phyloP scores from a whole-genome alignment of 805 yeast genomes.

The Candida gorgasii region DNA sequence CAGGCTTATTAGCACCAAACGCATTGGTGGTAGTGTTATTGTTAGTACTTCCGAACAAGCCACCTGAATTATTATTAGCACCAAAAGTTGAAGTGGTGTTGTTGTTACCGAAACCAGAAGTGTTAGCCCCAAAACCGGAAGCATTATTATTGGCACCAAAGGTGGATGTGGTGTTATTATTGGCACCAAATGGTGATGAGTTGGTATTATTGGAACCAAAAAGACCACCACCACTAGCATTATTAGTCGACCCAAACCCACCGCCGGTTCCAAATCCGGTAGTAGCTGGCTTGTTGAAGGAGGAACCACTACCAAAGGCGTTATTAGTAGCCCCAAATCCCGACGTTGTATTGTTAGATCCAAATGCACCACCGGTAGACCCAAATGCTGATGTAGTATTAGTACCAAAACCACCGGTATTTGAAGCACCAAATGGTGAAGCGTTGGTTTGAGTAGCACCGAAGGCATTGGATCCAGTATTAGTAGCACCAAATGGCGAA shows the following conservation, averaged over 20 bases:
- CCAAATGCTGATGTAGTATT: conserved; percentile 22
- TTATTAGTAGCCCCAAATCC: conserved; percentile 14
- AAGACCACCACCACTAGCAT: conserved; percentile 13
- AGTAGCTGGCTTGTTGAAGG: conserved; percentile 21
- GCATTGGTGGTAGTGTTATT: conserved; percentile 20
- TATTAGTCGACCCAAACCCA: too few species aligned
- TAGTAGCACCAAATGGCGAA: conserved; percentile 27
- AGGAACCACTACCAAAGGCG: conserved; percentile 27
- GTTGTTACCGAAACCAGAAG: conserved; percentile 10
- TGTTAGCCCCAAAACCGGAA: conserved; percentile 6
- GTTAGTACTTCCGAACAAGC: conserved; percentile 34
- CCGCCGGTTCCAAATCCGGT: conserved; percentile 19
- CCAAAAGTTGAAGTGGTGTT: conserved; percentile 23
- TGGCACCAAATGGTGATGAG: conserved; percentile 29
- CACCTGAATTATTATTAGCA: conserved; percentile 14
- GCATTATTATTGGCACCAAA: conserved; percentile 27
- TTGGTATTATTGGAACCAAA: conserved; percentile 4
- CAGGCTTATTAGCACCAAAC: conserved; percentile 33
- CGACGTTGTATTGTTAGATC: conserved; percentile 25
- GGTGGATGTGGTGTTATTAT: conserved; percentile 21
- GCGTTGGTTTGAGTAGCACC: conserved; percentile 25
- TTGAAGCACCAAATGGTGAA: conserved; percentile 23
- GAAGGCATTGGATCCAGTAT: conserved; percentile 24
- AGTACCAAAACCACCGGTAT: conserved; percentile 30
- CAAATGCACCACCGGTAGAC: conserved; percentile 22